phyloP scores from a whole-genome alignment of 495 filamentous ascomycete genomes.

The Annulohypoxylon nitens region DNA sequence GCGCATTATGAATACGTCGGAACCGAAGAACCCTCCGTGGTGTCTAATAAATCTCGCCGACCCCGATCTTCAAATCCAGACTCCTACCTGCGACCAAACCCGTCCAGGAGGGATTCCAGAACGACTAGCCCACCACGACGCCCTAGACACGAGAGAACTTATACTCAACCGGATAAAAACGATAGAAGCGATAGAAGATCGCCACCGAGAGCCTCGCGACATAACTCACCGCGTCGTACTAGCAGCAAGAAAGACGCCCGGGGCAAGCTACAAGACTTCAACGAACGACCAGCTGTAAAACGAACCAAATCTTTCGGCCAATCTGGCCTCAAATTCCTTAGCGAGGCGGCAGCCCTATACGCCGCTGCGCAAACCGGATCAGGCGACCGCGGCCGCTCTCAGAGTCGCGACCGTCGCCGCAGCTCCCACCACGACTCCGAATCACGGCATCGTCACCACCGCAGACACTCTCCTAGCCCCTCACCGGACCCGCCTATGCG shows the following conservation, averaged over 20 bases:
- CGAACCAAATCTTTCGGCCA: constrained; percentile 46
- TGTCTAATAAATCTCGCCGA: constrained; percentile 27
- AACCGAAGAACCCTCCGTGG: constrained; percentile 41
- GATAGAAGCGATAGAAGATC: constrained; percentile 12
- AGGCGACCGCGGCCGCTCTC: constrained; percentile 37
- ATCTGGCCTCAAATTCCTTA: constrained; percentile 45
- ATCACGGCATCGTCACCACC: constrained; percentile 31
- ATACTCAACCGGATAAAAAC: constrained; percentile 25
- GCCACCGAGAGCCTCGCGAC: constrained; percentile 37
- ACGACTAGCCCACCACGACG: constrained; percentile 48
- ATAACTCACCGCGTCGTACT: constrained; percentile 27
- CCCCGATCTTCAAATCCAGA: constrained; percentile 24
- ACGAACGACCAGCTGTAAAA: constrained; percentile 38
- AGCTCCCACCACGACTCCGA: constrained; percentile 29
- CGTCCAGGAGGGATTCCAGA: constrained; percentile 35
- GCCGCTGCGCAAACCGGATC: constrained; percentile 43
- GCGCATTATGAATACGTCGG: constrained; percentile 49
- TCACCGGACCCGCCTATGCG: constrained; percentile 45
- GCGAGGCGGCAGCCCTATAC: constrained; percentile 49
- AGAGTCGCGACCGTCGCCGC: constrained; percentile 35
- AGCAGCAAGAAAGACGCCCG: constrained; percentile 18
- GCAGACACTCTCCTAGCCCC: constrained; percentile 40
- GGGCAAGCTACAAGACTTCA: constrained; percentile 19
- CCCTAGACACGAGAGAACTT: constrained; percentile 29
- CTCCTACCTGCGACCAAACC: constrained; percentile 28